A percentile compares a stretch with the other conserved stretches of the same genome.
These are phyloP conservation scores for Rutstroemia sp. DNA, from an alignment of 2,329 filamentous ascomycete species.

Conservation along the genomic window DNA sequence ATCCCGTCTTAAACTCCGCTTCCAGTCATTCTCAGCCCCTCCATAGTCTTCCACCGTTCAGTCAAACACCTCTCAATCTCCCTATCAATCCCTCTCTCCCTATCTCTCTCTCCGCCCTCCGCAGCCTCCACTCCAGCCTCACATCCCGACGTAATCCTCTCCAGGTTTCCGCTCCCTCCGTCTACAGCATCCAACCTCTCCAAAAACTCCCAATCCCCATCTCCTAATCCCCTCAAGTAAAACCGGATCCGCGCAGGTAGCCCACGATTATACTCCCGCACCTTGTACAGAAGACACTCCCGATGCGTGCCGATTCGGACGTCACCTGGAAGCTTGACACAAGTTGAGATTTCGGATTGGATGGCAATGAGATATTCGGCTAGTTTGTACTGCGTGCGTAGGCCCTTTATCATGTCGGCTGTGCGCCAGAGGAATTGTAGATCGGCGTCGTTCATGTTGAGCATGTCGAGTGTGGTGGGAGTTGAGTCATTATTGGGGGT, in stretches of 20 bases:
- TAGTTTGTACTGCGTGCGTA: not conserved
- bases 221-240: not conserved
- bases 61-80: not conserved
- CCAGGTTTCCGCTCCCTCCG: not conserved
- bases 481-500: not conserved
- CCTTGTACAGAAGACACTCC: not conserved
- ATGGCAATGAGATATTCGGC: not conserved
- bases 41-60: not conserved
- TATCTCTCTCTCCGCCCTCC: not conserved
- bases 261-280: not conserved
- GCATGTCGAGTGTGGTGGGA: not conserved
- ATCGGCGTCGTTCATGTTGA: not conserved
- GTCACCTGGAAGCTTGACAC: not conserved
- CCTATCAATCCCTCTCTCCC: not conserved
- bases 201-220: not conserved
- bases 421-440: not conserved
- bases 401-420: not conserved
- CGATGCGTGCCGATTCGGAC: not conserved
- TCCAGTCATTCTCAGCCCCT: not conserved
- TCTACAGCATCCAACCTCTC: not conserved
- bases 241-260: not conserved
- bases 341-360: not conserved
- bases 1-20: too few species aligned
- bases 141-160: not conserved
- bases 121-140: not conserved